These are phyloP conservation scores for Spathaspora jeffriesii DNA, from an alignment of 1,139 yeast genomes.

Conservation along the genomic window DNA sequence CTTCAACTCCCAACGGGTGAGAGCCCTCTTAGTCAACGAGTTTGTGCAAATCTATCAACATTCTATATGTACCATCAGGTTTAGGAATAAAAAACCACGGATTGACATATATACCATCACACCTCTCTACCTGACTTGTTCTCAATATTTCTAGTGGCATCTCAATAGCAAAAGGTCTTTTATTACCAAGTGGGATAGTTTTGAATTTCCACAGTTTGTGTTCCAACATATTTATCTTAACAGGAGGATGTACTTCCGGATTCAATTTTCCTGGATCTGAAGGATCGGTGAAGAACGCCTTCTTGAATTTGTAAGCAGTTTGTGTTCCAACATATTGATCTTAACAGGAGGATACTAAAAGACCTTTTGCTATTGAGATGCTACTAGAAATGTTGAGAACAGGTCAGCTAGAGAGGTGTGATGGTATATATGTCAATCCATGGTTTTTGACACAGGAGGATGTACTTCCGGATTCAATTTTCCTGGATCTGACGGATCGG, in stretches of 20 bases:
- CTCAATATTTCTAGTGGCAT: background rate
- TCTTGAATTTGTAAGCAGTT: background rate
- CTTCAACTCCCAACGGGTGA: background rate
- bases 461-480: background rate
- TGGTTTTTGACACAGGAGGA: no score
- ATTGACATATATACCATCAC: background rate
- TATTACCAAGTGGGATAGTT: background rate
- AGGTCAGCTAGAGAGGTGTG: background rate
- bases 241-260: background rate
- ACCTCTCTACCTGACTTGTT: background rate
- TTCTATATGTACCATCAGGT: background rate
- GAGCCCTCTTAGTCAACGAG: background rate
- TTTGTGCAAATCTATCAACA: background rate
- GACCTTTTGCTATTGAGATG: background rate
- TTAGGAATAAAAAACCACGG: slow-evolving; percentile 1
- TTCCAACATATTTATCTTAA: background rate
- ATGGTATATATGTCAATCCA: no score
- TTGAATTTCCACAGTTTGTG: slow-evolving; percentile 1
- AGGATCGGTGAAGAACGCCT: background rate
- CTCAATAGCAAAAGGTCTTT: background rate
- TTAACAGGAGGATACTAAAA: no score
- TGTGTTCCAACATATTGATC: no score
- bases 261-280: background rate
- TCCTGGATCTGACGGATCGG: background rate
- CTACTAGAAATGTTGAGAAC: background rate